Evolutionary conservation across 805 yeast genomes (phyloP).

Genomic region (Komagataella mondaviorum): DNA sequence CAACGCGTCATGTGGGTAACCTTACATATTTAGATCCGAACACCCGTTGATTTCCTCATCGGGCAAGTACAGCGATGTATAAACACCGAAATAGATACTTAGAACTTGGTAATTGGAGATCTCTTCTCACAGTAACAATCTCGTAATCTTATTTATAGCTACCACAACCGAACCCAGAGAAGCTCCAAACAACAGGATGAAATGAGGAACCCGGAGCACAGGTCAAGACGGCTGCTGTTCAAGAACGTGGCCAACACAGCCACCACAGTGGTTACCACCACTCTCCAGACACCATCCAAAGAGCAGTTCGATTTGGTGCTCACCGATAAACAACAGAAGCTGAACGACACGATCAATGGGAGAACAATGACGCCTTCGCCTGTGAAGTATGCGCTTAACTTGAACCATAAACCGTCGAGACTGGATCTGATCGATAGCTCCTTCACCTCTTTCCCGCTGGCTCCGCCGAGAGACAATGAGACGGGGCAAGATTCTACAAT

Average conservation of each 20-base stretch:
- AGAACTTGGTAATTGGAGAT: not conserved
- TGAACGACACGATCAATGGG: not conserved
- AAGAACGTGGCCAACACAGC: not conserved
- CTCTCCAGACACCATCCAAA: not conserved
- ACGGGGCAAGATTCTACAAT: not conserved
- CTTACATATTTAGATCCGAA: not conserved
- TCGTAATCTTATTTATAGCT: not conserved
- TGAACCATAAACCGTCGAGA: conserved; percentile 18
- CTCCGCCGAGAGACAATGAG: conserved; percentile 24
- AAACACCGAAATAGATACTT: not conserved
- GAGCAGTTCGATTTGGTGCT: not conserved
- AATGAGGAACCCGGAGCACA: not conserved
- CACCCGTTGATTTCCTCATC: not conserved
- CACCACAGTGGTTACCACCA: not conserved
- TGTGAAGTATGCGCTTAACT: not conserved
- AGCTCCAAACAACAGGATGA: not conserved
- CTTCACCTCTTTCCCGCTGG: conserved; percentile 36
- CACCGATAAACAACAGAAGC: not conserved
- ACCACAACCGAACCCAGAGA: not conserved
- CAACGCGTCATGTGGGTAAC: not conserved
- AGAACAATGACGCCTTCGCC: not conserved
- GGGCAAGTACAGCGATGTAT: not conserved
- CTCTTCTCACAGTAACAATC: too few species aligned
- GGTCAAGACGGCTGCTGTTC: not conserved
- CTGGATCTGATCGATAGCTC: conserved; percentile 34